Base-by-base conservation (phyloP, 2,329 filamentous ascomycete species). In the Pestalotiopsis sp. region DNA sequence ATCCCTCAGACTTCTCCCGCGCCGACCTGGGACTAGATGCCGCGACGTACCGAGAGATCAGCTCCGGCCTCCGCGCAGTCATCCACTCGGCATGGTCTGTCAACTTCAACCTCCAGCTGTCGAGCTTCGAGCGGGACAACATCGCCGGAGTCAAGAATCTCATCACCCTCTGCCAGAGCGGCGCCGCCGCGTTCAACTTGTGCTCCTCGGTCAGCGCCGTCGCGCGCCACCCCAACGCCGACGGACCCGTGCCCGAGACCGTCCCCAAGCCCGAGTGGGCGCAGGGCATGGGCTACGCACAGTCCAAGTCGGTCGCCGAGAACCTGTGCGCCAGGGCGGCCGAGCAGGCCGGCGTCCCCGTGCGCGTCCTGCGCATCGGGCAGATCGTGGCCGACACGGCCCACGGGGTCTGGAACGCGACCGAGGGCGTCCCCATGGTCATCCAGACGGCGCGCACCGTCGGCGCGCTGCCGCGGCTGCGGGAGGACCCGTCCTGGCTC, bases 41-140 rank as follows among this genome's bases (percentile, higher is more conserved):
- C 0, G 68, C 73, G 1, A 66, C 68, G 1, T 80, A 80, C 36
- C 38, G 71, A 12, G 70, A 74, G 12, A 72, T 85, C 1, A 66
- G 62, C 12, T 59, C 65, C 6, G 68, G 77, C 1, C 73, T 87
- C 1, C 81, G 81, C 0, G 74, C 75, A 13, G 80, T 87, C 23
- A 83, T 88, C 31, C 85, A 88, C 77, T 80, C 80, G 70, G 85
- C 86, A 0, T 88, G 86, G 86, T 78, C 84, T 1, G 86, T 88
- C 36, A 88, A 88, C 74, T 89, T 89, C 79, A 88, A 87, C 74
- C 81, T 88, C 71, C 78, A 79, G 0, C 79, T 88, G 1, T 77
- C 79, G 2, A 85, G 80, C 66, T 88, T 88, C 70, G 86, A 86
- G 62, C 73, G 77, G 6, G 78, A 85, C 69, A 81, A 84, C 69